Evolutionary conservation across 1,284 basidiomycete species (phyloP).

Genomic region (Sanghuangporus sanghuang): DNA sequence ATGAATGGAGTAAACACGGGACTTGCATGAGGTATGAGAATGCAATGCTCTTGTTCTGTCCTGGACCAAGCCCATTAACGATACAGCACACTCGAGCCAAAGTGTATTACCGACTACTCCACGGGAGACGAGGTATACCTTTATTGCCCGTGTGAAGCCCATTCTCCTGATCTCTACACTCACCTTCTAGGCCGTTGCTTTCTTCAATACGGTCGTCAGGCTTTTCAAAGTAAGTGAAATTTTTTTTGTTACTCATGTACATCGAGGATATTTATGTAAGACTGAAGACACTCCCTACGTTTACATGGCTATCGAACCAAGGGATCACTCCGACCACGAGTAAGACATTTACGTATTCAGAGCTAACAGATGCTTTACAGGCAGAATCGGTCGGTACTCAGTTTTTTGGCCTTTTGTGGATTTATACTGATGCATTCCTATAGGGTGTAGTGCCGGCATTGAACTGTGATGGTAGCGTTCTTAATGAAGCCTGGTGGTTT

Average conservation of each 20-base stretch:
- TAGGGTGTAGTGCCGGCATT: constrained; percentile 52
- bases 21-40: constrained; percentile 58
- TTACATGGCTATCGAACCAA: constrained; percentile 59
- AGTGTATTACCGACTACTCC: constrained; percentile 40
- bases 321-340: constrained; percentile 64
- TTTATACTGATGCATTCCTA: constrained; percentile 10
- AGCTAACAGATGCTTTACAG: constrained; percentile 53
- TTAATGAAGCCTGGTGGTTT: constrained; percentile 61
- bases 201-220: constrained; percentile 60
- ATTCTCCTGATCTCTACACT: background rate
- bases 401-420: constrained; percentile 11
- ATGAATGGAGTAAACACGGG: constrained; percentile 72
- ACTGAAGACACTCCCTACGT: constrained; percentile 60
- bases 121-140: constrained; percentile 50
- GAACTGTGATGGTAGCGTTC: constrained; percentile 41
- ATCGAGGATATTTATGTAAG: background rate
- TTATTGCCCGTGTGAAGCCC: background rate
- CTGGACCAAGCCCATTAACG: background rate
- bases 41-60: background rate
- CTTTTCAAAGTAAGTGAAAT: constrained; percentile 49
- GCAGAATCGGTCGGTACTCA: constrained; percentile 40
- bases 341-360: constrained; percentile 52
- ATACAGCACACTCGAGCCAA: constrained; percentile 52
- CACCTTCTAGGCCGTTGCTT: constrained; percentile 55
- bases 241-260: background rate